Base-by-base conservation (phyloP, 2,329 filamentous ascomycete genomes). In the Botrytis fabae region DNA sequence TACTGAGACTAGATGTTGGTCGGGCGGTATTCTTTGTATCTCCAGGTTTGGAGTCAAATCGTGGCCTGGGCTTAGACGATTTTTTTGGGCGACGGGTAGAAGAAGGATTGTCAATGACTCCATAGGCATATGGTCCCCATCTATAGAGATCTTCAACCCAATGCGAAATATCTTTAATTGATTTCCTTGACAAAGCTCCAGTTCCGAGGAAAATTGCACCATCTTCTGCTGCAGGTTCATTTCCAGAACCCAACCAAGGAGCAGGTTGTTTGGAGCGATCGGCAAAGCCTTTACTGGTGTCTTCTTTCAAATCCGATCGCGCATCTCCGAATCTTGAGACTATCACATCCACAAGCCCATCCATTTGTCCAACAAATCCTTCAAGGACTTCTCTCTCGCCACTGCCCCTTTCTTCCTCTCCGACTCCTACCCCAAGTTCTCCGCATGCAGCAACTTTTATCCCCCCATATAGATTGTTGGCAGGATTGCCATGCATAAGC, bases 351-450 rank as follows among this genome's bases (percentile, higher is more conserved):
- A 97, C 88, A 57, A 99, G 85, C 0, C 96, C 96, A 69, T 96
- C 91, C 38, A 93, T 93, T 72, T 93, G 87, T 16, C 86, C 87
- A 1, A 94, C 90, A 75, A 97, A 89, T n/a, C 94, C 94, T 81
- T 98, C 95, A 1, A 99, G 85, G 0, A 98, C 95, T 78, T 97
- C 95, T 78, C 95, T 87, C 83, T 98, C 95, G 46, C 94, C 94
- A 80, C 95, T 98, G 7, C 95, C 95, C 81, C 94, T 92, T 72
- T 98, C 93, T 83, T 98, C 96, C 81, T 98, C 96, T 28, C 96
- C 96, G 1, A 98, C 96, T 0, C 96, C 96, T 63, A 98, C 89
- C 25, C 96, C 96, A 40, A 98, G 88, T 83, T 98, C 95, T 28
- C 96, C 95, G 48, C 93, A 94, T 10, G 92, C 93, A 20, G 95